phyloP scores from a whole-genome alignment of 225 moss, liverwort and hornwort genomes.

The Polytrichum formosum region DNA sequence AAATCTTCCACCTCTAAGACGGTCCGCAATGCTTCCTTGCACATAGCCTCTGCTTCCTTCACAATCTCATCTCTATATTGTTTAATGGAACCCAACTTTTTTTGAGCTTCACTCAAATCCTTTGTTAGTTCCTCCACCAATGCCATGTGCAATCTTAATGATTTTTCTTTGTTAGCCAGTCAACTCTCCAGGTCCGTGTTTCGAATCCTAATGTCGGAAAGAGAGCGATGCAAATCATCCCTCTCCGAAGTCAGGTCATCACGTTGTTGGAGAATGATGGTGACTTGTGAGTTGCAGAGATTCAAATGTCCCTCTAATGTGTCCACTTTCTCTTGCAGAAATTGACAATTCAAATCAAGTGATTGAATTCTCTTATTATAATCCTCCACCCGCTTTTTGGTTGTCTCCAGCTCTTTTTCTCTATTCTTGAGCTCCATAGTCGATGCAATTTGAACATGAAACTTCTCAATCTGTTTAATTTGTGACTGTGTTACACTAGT shows the following conservation, averaged over 20 bases:
- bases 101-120: slow-evolving; percentile 24
- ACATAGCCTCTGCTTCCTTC: slow-evolving; percentile 55
- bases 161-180: slow-evolving; percentile 37
- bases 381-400: slow-evolving; percentile 37
- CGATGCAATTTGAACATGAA: slow-evolving; percentile 47
- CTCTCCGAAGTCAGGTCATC: slow-evolving; percentile 32
- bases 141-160: slow-evolving; percentile 20
- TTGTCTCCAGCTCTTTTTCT: slow-evolving; percentile 31
- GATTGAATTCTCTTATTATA: slow-evolving; percentile 32
- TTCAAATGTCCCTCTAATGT: slow-evolving; percentile 39
- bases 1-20: slow-evolving; percentile 56
- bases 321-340: slow-evolving; percentile 43
- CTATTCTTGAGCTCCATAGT: slow-evolving; percentile 35
- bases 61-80: slow-evolving; percentile 55
- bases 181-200: slow-evolving; percentile 38
- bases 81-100: slow-evolving; percentile 28
- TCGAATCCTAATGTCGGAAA: slow-evolving; percentile 23
- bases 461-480: slow-evolving; percentile 67
- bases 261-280: slow-evolving; percentile 37
- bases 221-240: slow-evolving; percentile 33
- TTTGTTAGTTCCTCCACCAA: slow-evolving; percentile 27
- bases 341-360: slow-evolving; percentile 39
- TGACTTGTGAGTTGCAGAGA: slow-evolving; percentile 37
- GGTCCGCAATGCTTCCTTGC: slow-evolving; percentile 55
- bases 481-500: slow-evolving; percentile 52